Evolutionary conservation across 1,284 basidiomycete genomes (phyloP).

Genomic region (Lentinula novae-zelandiae): DNA sequence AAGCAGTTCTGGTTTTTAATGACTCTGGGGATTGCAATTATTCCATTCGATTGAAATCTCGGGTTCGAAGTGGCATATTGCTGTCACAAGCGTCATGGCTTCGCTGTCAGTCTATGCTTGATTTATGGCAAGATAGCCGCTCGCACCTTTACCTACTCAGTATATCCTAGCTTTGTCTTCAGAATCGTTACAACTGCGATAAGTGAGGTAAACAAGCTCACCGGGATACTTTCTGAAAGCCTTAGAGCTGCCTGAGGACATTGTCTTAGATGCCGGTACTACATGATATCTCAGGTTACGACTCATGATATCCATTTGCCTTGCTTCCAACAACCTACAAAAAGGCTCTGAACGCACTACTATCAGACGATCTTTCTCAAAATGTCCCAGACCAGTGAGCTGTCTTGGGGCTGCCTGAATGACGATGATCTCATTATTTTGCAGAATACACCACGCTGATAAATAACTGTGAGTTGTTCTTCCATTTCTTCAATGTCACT

Average conservation of each 20-base stretch:
- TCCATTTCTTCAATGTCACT: background rate
- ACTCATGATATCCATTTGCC: background rate
- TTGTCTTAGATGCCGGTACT: background rate
- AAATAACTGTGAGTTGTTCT: conserved; percentile 45
- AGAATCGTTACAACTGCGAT: background rate
- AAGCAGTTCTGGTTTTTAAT: too few species aligned
- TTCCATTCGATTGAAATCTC: background rate
- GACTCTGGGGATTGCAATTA: too few species aligned
- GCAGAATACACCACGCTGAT: conserved; percentile 41
- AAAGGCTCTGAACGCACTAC: background rate
- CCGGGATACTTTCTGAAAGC: conserved; percentile 2
- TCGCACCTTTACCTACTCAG: background rate
- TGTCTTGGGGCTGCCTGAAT: background rate
- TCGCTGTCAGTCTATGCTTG: background rate
- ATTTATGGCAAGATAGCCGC: background rate
- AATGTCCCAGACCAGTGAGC: conserved; percentile 11
- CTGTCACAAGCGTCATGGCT: background rate
- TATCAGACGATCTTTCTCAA: background rate
- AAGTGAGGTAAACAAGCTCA: background rate
- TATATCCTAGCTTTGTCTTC: background rate
- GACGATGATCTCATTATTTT: background rate
- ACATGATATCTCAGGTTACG: background rate
- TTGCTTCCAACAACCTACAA: background rate
- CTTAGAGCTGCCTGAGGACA: background rate
- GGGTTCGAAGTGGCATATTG: background rate